Evolutionary conservation across 805 yeast species (phyloP).

Genomic region (Zygosaccharomyces lentus): DNA sequence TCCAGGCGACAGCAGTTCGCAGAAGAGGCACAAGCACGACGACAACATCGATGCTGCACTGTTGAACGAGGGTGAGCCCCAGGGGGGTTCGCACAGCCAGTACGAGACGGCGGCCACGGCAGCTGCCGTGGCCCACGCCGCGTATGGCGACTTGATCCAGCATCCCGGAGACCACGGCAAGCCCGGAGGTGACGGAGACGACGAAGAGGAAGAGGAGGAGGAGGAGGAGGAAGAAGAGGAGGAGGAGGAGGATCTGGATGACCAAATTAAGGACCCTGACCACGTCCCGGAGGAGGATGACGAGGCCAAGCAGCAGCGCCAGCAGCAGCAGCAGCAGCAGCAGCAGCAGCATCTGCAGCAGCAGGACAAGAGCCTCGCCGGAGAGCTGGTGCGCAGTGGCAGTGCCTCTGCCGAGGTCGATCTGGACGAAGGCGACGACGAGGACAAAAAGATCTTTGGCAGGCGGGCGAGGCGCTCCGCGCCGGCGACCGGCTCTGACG

Average conservation of each 20-base stretch:
- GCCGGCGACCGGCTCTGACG: slow-evolving; percentile 30
- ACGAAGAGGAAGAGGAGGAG: slow-evolving; percentile 7
- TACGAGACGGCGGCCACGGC: slow-evolving; percentile 20
- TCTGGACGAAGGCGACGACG: slow-evolving; percentile 14
- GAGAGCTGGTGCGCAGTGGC: slow-evolving; percentile 1
- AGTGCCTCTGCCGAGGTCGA: slow-evolving; percentile 5
- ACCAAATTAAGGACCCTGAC: slow-evolving; percentile 19
- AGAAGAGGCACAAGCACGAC: slow-evolving; percentile 20
- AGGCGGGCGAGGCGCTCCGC: slow-evolving; percentile 31
- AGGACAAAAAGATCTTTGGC: slow-evolving; percentile 13
- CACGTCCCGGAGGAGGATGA: slow-evolving; percentile 14
- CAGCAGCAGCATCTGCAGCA: background rate
- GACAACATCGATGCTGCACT: slow-evolving; percentile 34
- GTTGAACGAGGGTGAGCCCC: slow-evolving; percentile 15
- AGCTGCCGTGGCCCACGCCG: slow-evolving; percentile 29
- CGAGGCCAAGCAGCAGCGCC: slow-evolving; percentile 3
- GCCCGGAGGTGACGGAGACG: slow-evolving; percentile 2
- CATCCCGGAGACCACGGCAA: slow-evolving; percentile 21
- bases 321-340: background rate
- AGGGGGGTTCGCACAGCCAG: slow-evolving; percentile 5
- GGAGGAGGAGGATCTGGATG: slow-evolving; percentile 19
- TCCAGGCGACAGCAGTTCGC: slow-evolving; percentile 6
- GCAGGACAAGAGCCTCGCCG: slow-evolving; percentile 9
- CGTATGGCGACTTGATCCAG: slow-evolving; percentile 26
- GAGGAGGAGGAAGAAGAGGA: slow-evolving; percentile 16